Base-by-base conservation (phyloP, 2,329 filamentous ascomycete genomes). In the Coniochaeta sp. region DNA sequence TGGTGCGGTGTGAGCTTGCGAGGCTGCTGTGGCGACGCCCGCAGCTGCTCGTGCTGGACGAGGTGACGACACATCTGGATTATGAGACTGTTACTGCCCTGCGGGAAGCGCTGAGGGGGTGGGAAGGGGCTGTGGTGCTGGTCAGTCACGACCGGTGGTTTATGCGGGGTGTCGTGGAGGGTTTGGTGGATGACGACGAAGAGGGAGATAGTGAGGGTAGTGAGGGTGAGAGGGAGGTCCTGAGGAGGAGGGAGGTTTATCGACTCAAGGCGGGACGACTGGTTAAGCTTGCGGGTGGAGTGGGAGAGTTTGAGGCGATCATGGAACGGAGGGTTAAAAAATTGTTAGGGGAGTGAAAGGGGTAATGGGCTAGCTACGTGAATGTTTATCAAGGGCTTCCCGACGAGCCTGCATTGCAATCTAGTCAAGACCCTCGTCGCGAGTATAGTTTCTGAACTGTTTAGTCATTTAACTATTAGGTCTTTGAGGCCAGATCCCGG, bases 71-170 rank as follows among this genome's bases (percentile, higher is more conserved):
- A 1, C 91, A 96, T 76, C 79, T 96, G 44, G 91, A 96, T 70
- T 90, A 89, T 63, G 85, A 95, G 73, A 93, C 89, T 0, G 89
- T 93, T 26, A 82, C 84, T 8, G 89, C 89, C 1, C 73, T 96
- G 59, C 80, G 88, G 0, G 79, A 83, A 26, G 88, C 88, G 1
- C 71, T 96, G 63, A 79, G 81, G 16, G 75, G 75, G 2, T 96
- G 89, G 80, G 81, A 86, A 60, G 91, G 91, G 0, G 90, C 90
- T 0, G 81, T 95, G 4, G 74, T 96, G 43, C 75, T 95, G 6
- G 87, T 95, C 5, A 91, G 86, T 38, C 91, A 96, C 75, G 91
- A 96, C 71, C 80, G 91, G 34, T 96, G 89, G 80, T 88, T 96
- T 67, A 82, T 95, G 74, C 81, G 87, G 54, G 86, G 85, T 2